A percentile compares a stretch with the other conserved stretches of the same genome.
phyloP scores from a whole-genome alignment of 805 yeast genomes.

The Jamesozyma rosinii region DNA sequence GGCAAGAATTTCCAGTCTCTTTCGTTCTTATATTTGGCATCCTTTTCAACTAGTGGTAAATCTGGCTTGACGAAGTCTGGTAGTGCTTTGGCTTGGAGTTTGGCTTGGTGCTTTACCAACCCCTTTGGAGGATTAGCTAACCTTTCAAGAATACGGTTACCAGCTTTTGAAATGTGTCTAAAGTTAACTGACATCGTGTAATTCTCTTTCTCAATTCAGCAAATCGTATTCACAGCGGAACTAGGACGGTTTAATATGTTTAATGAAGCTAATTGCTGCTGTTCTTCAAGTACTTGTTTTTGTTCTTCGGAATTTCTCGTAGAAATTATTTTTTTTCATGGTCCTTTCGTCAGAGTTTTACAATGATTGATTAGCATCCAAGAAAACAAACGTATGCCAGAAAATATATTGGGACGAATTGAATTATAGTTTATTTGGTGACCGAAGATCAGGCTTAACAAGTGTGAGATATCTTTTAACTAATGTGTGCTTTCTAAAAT shows the following conservation, averaged over 20 bases:
- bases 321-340: not conserved
- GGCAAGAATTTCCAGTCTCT: constrained; percentile 53
- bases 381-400: not conserved
- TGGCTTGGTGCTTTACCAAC: constrained; percentile 24
- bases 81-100: constrained; percentile 24
- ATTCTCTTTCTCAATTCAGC: not conserved
- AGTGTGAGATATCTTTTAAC: not conserved
- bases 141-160: constrained; percentile 30
- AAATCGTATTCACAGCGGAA: not conserved
- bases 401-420: too few relatives aligned
- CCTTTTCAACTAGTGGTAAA: constrained; percentile 26
- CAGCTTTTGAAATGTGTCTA: constrained; percentile 31
- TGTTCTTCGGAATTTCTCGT: not conserved
- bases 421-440: too few relatives aligned
- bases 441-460: not conserved
- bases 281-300: not conserved
- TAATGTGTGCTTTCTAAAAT: not conserved
- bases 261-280: not conserved
- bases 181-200: constrained; percentile 11
- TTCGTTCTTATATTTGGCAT: constrained; percentile 33
- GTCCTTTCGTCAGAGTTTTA: too few relatives aligned
- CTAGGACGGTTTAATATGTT: not conserved
- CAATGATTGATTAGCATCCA: not conserved
- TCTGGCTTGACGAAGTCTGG: constrained; percentile 33
- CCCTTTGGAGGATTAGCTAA: constrained; percentile 27